A percentile compares a stretch with the other conserved stretches of the same genome.
Evolutionary conservation across 176 grass and related monocot species (phyloP).

Genomic region (Urochloa ruziziensis): DNA sequence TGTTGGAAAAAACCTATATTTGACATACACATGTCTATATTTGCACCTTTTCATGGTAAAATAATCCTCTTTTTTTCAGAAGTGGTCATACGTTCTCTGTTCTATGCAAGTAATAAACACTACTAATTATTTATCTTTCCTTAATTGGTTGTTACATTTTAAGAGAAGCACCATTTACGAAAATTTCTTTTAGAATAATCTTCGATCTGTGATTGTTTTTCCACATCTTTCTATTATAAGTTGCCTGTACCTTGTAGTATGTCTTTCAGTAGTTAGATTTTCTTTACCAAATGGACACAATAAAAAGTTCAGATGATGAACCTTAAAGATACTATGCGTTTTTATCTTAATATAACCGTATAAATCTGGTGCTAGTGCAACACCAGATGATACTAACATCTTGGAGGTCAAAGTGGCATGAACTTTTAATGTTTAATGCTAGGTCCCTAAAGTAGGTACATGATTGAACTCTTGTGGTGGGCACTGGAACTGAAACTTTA

Average conservation of each 20-base stretch:
- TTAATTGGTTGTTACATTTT: neutral
- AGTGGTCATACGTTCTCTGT: neutral
- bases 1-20: neutral
- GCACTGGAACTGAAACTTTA: constrained; percentile 5
- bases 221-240: neutral
- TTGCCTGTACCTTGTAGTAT: neutral
- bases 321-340: neutral
- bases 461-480: neutral
- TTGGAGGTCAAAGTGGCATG: neutral
- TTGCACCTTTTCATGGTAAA: neutral
- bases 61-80: neutral
- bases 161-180: neutral
- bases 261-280: neutral
- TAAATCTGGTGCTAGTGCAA: neutral
- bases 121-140: neutral
- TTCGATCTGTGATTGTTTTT: neutral
- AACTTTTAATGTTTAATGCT: neutral
- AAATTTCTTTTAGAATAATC: constrained; percentile 7
- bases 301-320: neutral
- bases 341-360: neutral
- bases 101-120: neutral
- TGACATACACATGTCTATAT: neutral
- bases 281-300: neutral
- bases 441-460: neutral
- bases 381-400: neutral